phyloP scores from a whole-genome alignment of 768 basidiomycete species.

The Lentinus brumalis region DNA sequence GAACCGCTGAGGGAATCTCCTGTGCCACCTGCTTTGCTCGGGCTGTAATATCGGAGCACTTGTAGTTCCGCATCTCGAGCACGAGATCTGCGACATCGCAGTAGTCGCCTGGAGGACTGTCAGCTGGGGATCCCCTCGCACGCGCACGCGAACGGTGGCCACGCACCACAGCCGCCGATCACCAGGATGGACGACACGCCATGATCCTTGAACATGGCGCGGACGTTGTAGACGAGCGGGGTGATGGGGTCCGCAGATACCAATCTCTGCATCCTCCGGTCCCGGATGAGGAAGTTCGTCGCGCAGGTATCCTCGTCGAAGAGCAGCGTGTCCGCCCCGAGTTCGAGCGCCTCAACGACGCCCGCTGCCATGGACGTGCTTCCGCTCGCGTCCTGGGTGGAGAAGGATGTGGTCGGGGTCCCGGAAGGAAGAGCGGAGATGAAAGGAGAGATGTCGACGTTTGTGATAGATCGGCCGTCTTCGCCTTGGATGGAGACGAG shows the following conservation, averaged over 20 bases:
- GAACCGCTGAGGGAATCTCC: constrained; percentile 19
- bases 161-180: constrained; percentile 25
- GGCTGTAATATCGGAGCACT: constrained; percentile 18
- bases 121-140: not conserved
- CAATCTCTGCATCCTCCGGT: constrained; percentile 22
- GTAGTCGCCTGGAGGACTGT: constrained; percentile 14
- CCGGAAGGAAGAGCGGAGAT: constrained; percentile 16
- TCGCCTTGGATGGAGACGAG: constrained; percentile 19
- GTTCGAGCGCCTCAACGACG: constrained; percentile 20
- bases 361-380: constrained; percentile 25
- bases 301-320: constrained; percentile 26
- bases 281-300: constrained; percentile 24
- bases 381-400: constrained; percentile 24
- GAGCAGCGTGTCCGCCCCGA: constrained; percentile 18
- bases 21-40: constrained; percentile 16
- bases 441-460: constrained; percentile 23
- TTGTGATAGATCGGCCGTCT: constrained; percentile 21
- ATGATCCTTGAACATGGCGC: constrained; percentile 15
- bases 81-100: constrained; percentile 24
- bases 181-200: constrained; percentile 20
- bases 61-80: constrained; percentile 23
- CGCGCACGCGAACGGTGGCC: not conserved
- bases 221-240: constrained; percentile 20
- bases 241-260: constrained; percentile 20
- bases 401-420: constrained; percentile 16